These are phyloP conservation scores for Thecaphora thlaspeos DNA, from an alignment of 1,284 basidiomycete species.

Conservation along the genomic window DNA sequence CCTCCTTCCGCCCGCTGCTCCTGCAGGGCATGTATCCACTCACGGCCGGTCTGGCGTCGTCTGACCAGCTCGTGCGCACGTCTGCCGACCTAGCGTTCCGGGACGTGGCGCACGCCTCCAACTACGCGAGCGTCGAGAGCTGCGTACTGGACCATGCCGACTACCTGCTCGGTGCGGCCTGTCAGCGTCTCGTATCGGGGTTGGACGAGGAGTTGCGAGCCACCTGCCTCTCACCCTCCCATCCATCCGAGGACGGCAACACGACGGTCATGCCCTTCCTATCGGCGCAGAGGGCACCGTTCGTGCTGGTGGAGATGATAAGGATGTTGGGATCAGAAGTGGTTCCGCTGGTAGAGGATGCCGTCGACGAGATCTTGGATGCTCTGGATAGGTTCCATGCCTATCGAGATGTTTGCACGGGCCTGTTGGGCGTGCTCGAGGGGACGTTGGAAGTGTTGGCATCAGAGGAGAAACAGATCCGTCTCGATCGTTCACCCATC, in stretches of 20 bases:
- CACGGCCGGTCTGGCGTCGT: slow-evolving; percentile 36
- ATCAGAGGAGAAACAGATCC: slow-evolving; percentile 8
- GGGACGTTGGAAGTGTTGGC: slow-evolving; percentile 41
- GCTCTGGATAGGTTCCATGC: slow-evolving; percentile 53
- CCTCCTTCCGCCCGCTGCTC: slow-evolving; percentile 35
- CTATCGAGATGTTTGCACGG: slow-evolving; percentile 37
- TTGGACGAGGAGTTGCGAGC: slow-evolving; percentile 28
- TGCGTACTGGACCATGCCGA: slow-evolving; percentile 51
- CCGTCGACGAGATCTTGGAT: slow-evolving; percentile 54
- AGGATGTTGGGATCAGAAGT: slow-evolving; percentile 47
- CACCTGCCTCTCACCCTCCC: neutral
- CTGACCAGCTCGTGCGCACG: slow-evolving; percentile 7
- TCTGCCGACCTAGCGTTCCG: slow-evolving; percentile 21
- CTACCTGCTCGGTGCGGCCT: slow-evolving; percentile 50
- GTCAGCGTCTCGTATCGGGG: slow-evolving; percentile 40
- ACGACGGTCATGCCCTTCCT: slow-evolving; percentile 26
- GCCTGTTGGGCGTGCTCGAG: slow-evolving; percentile 46
- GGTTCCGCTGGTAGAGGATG: slow-evolving; percentile 52
- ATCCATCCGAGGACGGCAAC: neutral
- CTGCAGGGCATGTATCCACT: slow-evolving; percentile 44
- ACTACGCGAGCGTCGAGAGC: slow-evolving; percentile 40
- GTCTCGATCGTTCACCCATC: neutral
- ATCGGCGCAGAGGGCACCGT: slow-evolving; percentile 47
- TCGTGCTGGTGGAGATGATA: slow-evolving; percentile 55
- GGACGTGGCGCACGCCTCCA: slow-evolving; percentile 38